Percentiles rank a stretch among this genome's conserved stretches.
These are phyloP conservation scores for Calonectria honghensis DNA, from an alignment of 2,329 filamentous ascomycete genomes.

Conservation along the genomic window DNA sequence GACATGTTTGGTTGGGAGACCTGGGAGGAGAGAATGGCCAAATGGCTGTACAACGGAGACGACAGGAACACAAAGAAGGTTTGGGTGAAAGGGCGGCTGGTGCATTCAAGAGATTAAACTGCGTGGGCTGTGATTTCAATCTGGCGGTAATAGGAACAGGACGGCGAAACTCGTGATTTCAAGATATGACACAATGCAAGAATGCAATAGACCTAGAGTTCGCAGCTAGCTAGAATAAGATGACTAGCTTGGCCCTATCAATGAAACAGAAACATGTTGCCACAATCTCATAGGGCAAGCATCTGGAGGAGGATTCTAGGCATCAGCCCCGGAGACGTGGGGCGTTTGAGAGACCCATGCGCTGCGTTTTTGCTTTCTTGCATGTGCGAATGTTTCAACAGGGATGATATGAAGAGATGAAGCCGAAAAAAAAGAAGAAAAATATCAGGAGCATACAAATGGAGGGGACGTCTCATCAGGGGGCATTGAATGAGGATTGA, in stretches of 20 bases:
- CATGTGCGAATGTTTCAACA: neutral
- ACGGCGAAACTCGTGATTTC: neutral
- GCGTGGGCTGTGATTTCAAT: neutral
- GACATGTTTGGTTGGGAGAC: conserved; percentile 94
- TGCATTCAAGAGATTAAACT: conserved; percentile 73
- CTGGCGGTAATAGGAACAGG: neutral
- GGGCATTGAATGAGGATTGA: neutral
- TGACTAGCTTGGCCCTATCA: too few relatives aligned
- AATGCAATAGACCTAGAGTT: neutral
- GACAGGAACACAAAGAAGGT: conserved; percentile 92
- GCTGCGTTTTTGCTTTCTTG: neutral
- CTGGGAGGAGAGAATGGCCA: conserved; percentile 91
- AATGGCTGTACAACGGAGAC: conserved; percentile 96
- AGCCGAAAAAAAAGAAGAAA: neutral
- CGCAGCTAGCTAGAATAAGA: too few relatives aligned
- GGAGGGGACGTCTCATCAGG: neutral
- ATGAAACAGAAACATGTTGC: neutral
- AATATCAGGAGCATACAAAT: neutral
- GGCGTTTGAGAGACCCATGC: neutral
- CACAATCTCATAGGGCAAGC: neutral
- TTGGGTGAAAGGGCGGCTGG: conserved; percentile 90
- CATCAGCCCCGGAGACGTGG: neutral
- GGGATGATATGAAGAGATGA: neutral
- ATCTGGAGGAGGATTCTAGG: neutral
- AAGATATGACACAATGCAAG: neutral